These are phyloP conservation scores for Apodospora peruviana DNA, from an alignment of 495 filamentous ascomycete genomes.

Conservation along the genomic window DNA sequence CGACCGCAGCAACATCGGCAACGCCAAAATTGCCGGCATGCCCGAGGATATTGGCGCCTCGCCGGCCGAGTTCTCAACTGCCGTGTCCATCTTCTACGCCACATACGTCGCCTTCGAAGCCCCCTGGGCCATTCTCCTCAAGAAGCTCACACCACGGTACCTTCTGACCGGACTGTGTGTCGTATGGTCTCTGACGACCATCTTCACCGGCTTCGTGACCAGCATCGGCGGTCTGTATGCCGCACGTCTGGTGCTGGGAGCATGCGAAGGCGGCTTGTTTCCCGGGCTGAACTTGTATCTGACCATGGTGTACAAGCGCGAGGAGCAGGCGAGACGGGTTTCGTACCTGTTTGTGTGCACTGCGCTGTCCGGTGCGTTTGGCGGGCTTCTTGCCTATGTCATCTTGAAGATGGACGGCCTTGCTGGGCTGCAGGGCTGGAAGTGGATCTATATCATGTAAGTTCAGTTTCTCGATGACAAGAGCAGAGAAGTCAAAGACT, in stretches of 20 bases:
- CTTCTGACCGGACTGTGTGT: constrained; percentile 59
- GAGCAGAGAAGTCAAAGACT: too few species aligned
- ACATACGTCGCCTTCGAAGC: constrained; percentile 76
- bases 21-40: constrained; percentile 42
- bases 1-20: constrained; percentile 49
- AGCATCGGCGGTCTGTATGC: constrained; percentile 45
- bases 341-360: constrained; percentile 81
- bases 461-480: not conserved
- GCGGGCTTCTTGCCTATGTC: constrained; percentile 66
- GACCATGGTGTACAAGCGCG: constrained; percentile 65
- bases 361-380: constrained; percentile 72
- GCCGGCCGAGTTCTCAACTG: constrained; percentile 53
- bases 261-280: constrained; percentile 61
- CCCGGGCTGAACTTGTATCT: constrained; percentile 80
- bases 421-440: constrained; percentile 63
- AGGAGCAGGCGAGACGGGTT: constrained; percentile 44
- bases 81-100: constrained; percentile 75
- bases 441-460: constrained; percentile 66
- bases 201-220: constrained; percentile 48
- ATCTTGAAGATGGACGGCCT: constrained; percentile 63
- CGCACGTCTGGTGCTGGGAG: constrained; percentile 49
- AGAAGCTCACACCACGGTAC: constrained; percentile 51
- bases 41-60: constrained; percentile 46
- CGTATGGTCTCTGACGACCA: constrained; percentile 48
- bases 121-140: constrained; percentile 72